These are phyloP conservation scores for Ceratobasidium sp. DNA, from an alignment of 1,284 basidiomycete species.

Conservation along the genomic window DNA sequence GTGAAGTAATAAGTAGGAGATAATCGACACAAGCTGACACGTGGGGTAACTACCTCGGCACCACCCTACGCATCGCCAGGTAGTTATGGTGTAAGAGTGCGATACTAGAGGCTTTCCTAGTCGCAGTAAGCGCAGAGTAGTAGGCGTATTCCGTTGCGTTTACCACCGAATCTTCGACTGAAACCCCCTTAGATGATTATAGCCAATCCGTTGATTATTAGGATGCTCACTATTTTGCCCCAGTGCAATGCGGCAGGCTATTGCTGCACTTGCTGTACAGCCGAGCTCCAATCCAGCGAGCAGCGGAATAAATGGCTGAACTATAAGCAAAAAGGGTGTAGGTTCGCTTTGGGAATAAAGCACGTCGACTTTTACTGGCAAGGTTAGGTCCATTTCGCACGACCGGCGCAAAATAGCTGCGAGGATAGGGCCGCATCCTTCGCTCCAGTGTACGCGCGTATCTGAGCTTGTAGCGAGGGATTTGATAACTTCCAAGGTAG, in stretches of 20 bases:
- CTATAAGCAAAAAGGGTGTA: constrained; percentile 64
- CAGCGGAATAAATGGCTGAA: constrained; percentile 72
- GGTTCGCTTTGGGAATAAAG: constrained; percentile 59
- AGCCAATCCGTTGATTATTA: neutral
- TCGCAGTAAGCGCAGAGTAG: constrained; percentile 76
- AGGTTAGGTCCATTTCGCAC: neutral
- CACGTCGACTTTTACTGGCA: constrained; percentile 75
- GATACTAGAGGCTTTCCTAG: constrained; percentile 78
- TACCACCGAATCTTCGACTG: constrained; percentile 57
- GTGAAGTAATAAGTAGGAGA: neutral
- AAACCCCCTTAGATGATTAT: too few species aligned
- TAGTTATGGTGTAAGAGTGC: constrained; percentile 91
- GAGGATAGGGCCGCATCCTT: constrained; percentile 13
- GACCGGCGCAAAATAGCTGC: neutral
- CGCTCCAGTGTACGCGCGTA: constrained; percentile 7
- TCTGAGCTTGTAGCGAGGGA: constrained; percentile 23
- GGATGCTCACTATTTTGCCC: constrained; percentile 61
- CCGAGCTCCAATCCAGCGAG: constrained; percentile 91
- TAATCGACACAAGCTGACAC: neutral
- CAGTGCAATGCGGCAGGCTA: constrained; percentile 73
- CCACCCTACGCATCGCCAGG: constrained; percentile 59
- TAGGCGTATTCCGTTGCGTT: constrained; percentile 78
- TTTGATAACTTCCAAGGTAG: constrained; percentile 9
- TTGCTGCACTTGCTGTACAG: constrained; percentile 87
- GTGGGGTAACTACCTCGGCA: constrained; percentile 64